A percentile compares a stretch with the other conserved stretches of the same genome.
Conservation (phyloP, 2,329 filamentous ascomycete genomes). For the Clonostachys rhizophaga region DNA sequence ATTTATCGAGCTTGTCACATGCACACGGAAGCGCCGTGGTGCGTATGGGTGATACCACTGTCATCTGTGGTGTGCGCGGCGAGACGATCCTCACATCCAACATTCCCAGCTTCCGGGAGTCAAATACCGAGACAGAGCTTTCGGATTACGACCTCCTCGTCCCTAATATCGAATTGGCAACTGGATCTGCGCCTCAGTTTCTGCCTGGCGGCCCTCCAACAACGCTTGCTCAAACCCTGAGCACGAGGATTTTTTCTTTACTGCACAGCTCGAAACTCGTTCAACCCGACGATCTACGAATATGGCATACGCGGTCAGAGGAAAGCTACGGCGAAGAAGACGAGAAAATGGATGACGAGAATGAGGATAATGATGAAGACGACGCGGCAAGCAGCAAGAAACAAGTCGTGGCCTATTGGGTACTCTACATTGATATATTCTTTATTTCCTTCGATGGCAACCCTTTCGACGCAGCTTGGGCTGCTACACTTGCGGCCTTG, state of each 20-base stretch:
- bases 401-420: constrained; percentile 83
- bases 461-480: constrained; percentile 87
- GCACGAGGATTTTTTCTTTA: constrained; percentile 72
- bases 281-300: constrained; percentile 62
- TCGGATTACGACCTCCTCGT: constrained; percentile 72
- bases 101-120: constrained; percentile 61
- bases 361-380: constrained; percentile 24
- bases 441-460: constrained; percentile 93
- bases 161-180: constrained; percentile 89
- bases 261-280: constrained; percentile 69
- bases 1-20: constrained; percentile 81
- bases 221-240: constrained; percentile 77
- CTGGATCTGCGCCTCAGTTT: constrained; percentile 82
- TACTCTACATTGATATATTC: constrained; percentile 90
- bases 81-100: constrained; percentile 76
- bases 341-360: constrained; percentile 31
- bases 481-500: constrained; percentile 75
- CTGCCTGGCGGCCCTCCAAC: constrained; percentile 80
- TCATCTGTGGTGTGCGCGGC: constrained; percentile 87
- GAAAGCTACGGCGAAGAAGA: constrained; percentile 39
- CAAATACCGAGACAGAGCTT: constrained; percentile 39
- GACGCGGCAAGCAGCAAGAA: constrained; percentile 26
- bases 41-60: constrained; percentile 82
- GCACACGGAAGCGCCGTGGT: constrained; percentile 88
- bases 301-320: constrained; percentile 57